These are phyloP conservation scores for Corynascus novoguineensis DNA, from an alignment of 495 filamentous ascomycete species.

Conservation along the genomic window DNA sequence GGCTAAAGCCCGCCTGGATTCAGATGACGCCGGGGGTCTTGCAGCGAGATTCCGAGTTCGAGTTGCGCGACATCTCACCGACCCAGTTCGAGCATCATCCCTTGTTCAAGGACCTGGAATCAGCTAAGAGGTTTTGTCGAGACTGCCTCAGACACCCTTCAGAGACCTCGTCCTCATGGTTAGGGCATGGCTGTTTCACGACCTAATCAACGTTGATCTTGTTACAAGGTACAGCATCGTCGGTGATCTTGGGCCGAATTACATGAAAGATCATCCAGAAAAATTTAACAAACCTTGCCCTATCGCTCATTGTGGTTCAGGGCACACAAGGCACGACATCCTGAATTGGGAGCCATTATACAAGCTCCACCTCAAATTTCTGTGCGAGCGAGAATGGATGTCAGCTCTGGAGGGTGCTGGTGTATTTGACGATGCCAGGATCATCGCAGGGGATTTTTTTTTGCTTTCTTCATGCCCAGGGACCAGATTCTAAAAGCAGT, in stretches of 20 bases:
- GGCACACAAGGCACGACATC: not conserved
- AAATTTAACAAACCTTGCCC: too few relatives aligned
- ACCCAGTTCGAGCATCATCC: not conserved
- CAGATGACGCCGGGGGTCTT: not conserved
- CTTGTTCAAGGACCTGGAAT: not conserved
- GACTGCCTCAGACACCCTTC: not conserved
- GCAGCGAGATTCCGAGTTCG: not conserved
- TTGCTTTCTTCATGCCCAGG: not conserved
- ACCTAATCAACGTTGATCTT: not conserved
- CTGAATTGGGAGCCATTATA: not conserved
- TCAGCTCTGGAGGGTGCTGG: not conserved
- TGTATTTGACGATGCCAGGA: not conserved
- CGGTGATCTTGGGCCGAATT: not conserved
- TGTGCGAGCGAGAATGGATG: not conserved
- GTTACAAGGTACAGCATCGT: not conserved
- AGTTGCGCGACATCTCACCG: not conserved
- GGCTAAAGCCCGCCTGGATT: not conserved
- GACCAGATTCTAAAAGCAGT: not conserved
- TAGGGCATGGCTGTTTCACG: not conserved
- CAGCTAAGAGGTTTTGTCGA: not conserved
- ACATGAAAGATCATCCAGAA: too few relatives aligned
- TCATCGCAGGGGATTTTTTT: not conserved
- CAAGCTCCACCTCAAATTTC: not conserved
- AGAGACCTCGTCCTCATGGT: not conserved
- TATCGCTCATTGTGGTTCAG: too few relatives aligned